A percentile compares a stretch with the other conserved stretches of the same genome.
Conservation (phyloP, 306 rosid genomes). For the Arachis stenosperma region DNA sequence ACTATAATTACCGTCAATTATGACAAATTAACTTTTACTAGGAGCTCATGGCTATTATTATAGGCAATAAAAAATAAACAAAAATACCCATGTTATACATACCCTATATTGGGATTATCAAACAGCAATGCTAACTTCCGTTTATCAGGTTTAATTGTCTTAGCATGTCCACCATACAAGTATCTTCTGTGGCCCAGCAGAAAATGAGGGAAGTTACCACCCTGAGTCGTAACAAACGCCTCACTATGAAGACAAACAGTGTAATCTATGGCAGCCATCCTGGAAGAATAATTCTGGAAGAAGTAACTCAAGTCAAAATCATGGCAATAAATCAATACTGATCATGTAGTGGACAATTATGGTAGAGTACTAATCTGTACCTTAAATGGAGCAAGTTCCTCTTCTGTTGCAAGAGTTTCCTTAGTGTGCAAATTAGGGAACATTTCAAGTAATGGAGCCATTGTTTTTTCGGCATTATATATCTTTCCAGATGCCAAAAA, state of each 20-base stretch:
- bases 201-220: slow-evolving; percentile 98
- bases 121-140: slow-evolving; percentile 84
- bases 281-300: slow-evolving; percentile 87
- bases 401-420: slow-evolving; percentile 79
- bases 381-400: slow-evolving; percentile 83
- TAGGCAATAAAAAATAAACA: slow-evolving; percentile 19
- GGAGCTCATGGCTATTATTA: not conserved
- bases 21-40: not conserved
- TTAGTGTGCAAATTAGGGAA: slow-evolving; percentile 90
- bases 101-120: slow-evolving; percentile 92
- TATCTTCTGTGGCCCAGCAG: slow-evolving; percentile 94
- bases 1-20: slow-evolving; percentile 14
- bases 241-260: slow-evolving; percentile 98
- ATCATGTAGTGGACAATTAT: slow-evolving; percentile 14
- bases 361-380: slow-evolving; percentile 41
- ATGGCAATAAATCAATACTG: slow-evolving; percentile 18
- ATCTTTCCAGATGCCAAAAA: slow-evolving; percentile 93
- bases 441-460: slow-evolving; percentile 90
- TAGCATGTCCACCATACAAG: slow-evolving; percentile 91
- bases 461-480: slow-evolving; percentile 76
- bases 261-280: slow-evolving; percentile 99
- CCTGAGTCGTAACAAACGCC: slow-evolving; percentile 99
- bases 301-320: slow-evolving; percentile 55
- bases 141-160: slow-evolving; percentile 96
- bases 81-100: slow-evolving; percentile 34